Percentiles rank a stretch among this genome's conserved stretches.
phyloP scores from a whole-genome alignment of 2,329 filamentous ascomycete genomes.

The Aaosphaeria arxii region DNA sequence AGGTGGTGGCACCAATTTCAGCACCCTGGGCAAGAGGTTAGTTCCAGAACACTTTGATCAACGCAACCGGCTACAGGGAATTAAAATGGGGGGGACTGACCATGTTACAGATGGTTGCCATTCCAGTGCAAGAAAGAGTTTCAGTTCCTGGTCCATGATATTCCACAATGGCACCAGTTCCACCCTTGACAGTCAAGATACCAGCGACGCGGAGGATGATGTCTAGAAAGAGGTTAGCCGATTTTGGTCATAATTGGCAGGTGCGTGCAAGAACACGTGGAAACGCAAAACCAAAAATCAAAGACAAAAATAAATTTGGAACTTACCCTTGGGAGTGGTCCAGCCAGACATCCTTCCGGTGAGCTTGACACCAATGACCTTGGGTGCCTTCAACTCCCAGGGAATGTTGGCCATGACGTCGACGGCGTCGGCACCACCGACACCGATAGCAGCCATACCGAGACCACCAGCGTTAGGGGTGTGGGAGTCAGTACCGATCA shows the following conservation, averaged over 20 bases:
- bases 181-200: slow-evolving; percentile 96
- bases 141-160: slow-evolving; percentile 73
- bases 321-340: slow-evolving; percentile 84
- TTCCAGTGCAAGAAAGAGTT: slow-evolving; percentile 75
- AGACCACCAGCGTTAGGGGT: slow-evolving; percentile 97
- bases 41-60: neutral
- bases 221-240: slow-evolving; percentile 50
- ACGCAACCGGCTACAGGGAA: neutral
- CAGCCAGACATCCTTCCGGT: slow-evolving; percentile 87
- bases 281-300: too few species aligned
- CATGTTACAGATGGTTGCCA: slow-evolving; percentile 72
- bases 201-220: slow-evolving; percentile 97
- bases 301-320: slow-evolving; percentile 7
- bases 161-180: slow-evolving; percentile 86
- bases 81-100: neutral
- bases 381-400: slow-evolving; percentile 98
- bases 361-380: slow-evolving; percentile 93
- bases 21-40: slow-evolving; percentile 26
- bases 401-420: slow-evolving; percentile 97
- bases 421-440: slow-evolving; percentile 96
- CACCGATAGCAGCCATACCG: slow-evolving; percentile 91
- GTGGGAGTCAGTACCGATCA: slow-evolving; percentile 98
- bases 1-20: slow-evolving; percentile 79
- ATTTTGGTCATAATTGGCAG: slow-evolving; percentile 1
- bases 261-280: neutral